phyloP scores from a whole-genome alignment of 2,329 filamentous ascomycete species.

The Colletotrichum paranaense region DNA sequence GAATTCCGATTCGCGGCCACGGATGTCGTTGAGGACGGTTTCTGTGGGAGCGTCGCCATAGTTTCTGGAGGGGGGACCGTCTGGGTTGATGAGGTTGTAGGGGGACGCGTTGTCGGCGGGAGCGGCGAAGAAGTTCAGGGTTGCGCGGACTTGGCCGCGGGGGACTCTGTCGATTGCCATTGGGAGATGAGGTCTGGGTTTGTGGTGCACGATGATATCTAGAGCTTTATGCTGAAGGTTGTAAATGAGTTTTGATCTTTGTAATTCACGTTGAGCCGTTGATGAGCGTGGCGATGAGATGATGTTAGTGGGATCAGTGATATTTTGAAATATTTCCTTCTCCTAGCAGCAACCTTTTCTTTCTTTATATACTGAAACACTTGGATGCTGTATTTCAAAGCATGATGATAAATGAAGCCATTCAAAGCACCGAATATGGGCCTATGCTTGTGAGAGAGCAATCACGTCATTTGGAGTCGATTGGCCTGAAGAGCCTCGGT shows the following conservation, averaged over 20 bases:
- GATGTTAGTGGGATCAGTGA: neutral
- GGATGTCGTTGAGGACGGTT: slow-evolving; percentile 77
- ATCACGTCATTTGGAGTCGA: slow-evolving; percentile 31
- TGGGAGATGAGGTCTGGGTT: slow-evolving; percentile 4
- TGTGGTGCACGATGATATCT: neutral
- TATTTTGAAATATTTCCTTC: too few species aligned
- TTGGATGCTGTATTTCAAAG: slow-evolving; percentile 31
- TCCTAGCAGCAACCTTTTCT: neutral
- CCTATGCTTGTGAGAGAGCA: slow-evolving; percentile 15
- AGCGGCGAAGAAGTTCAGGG: slow-evolving; percentile 73
- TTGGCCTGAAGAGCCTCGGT: slow-evolving; percentile 14
- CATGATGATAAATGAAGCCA: slow-evolving; percentile 22
- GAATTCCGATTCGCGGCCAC: slow-evolving; percentile 75
- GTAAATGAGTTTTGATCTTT: neutral
- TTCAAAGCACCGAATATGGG: slow-evolving; percentile 4
- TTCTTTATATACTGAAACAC: neutral
- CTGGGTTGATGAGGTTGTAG: slow-evolving; percentile 76
- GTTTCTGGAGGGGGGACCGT: slow-evolving; percentile 74
- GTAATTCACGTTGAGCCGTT: neutral
- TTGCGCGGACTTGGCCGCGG: slow-evolving; percentile 70
- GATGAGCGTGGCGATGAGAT: neutral
- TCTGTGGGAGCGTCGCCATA: slow-evolving; percentile 61
- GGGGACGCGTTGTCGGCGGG: slow-evolving; percentile 70
- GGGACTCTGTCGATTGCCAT: slow-evolving; percentile 59
- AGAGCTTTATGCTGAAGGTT: neutral